These are phyloP conservation scores for Emergomyces orientalis DNA, from an alignment of 2,329 filamentous ascomycete genomes.

Conservation along the genomic window DNA sequence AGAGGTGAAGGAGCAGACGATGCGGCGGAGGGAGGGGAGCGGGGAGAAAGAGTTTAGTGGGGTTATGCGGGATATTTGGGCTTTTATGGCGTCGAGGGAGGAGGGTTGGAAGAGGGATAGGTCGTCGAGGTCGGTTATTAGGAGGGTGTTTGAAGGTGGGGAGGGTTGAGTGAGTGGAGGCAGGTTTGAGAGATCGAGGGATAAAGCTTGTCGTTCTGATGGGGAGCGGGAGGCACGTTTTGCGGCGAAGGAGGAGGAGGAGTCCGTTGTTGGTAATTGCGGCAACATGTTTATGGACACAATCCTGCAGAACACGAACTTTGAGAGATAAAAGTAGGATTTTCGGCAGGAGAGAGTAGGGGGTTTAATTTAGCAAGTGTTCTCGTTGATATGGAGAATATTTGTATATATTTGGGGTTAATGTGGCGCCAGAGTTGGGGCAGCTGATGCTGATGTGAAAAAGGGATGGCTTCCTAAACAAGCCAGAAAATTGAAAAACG, in stretches of 20 bases:
- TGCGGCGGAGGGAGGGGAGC: conserved; percentile 42
- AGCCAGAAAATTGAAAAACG: neutral
- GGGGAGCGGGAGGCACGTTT: conserved; percentile 17
- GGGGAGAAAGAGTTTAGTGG: conserved; percentile 44
- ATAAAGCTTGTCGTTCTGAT: conserved; percentile 28
- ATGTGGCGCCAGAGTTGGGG: neutral
- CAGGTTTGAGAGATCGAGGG: conserved; percentile 39
- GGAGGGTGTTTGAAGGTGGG: conserved; percentile 42
- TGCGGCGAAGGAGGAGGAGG: conserved; percentile 16
- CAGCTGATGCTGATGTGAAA: neutral
- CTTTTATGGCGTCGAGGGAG: conserved; percentile 36
- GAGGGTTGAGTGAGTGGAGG: conserved; percentile 38
- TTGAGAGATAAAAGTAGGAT: neutral
- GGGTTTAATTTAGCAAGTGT: neutral
- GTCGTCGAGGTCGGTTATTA: conserved; percentile 42
- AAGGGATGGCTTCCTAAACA: neutral
- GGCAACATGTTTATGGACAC: neutral
- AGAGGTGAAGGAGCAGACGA: conserved; percentile 42
- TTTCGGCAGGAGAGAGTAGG: neutral
- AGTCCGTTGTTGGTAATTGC: conserved; percentile 8
- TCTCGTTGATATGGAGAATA: neutral
- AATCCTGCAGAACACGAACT: no score
- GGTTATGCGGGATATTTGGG: conserved; percentile 33
- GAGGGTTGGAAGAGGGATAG: conserved; percentile 39
- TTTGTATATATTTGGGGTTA: neutral